These are phyloP conservation scores for Dendrobium huoshanense DNA, from an alignment of 106 monocot genomes.

Conservation along the genomic window DNA sequence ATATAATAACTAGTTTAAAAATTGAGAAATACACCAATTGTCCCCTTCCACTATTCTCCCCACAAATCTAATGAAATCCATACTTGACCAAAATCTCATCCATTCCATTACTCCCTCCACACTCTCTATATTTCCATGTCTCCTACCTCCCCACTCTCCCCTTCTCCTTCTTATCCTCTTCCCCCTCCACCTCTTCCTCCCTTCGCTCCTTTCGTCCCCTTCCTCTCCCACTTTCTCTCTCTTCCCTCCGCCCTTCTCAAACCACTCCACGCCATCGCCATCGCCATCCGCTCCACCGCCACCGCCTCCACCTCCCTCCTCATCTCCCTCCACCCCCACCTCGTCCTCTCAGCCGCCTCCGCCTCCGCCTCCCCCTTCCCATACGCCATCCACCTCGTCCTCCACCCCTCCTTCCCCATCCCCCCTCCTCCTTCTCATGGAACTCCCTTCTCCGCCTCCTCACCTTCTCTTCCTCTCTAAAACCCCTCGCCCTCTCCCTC, in stretches of 20 bases:
- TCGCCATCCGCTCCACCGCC: neutral
- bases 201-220: neutral
- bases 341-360: neutral
- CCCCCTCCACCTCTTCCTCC: neutral
- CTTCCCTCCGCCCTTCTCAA: neutral
- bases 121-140: neutral
- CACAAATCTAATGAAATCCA: too few relatives aligned
- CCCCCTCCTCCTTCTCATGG: conserved; percentile 29
- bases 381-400: neutral
- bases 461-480: conserved; percentile 12
- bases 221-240: too few relatives aligned
- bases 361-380: conserved; percentile 5
- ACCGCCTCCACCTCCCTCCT: neutral
- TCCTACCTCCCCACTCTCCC: too few relatives aligned
- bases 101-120: neutral
- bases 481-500: conserved; percentile 16
- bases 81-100: neutral
- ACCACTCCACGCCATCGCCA: neutral
- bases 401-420: conserved; percentile 4
- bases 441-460: conserved; percentile 37
- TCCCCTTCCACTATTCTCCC: too few relatives aligned
- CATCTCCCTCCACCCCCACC: neutral
- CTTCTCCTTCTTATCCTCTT: too few relatives aligned
- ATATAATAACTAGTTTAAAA: too few relatives aligned
- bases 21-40: too few relatives aligned